Base-by-base conservation (phyloP, 2,329 filamentous ascomycete genomes). In the Ilyonectria destructans region DNA sequence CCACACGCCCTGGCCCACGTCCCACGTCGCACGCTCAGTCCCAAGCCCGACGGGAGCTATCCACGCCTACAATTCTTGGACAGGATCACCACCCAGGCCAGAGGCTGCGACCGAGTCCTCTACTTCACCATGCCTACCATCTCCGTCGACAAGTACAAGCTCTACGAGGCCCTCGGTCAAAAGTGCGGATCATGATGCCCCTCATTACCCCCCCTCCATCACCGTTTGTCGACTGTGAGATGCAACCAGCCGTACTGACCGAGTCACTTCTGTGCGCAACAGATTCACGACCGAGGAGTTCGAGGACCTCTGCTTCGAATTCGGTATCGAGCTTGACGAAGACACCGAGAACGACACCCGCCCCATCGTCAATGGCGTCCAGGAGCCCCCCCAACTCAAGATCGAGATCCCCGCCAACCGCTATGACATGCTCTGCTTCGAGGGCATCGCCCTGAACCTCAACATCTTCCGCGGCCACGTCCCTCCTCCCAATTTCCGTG, bases 401-500 rank as follows among this genome's bases (percentile, higher is more conserved):
- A 98, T 99, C 79, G 96, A 98, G 82, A 97, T 98, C 77, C 95
- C 95, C 70, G 96, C 96, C 78, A 98, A 98, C 84, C 91, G 94
- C 84, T 95, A 91, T 84, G 91, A 98, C 79, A 95, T 98, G 91
- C 90, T 99, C 63, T 98, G 96, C 84, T 97, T 97, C 84, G 96
- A 98, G 85, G 96, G 96, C 69, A 97, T 98, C 80, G 92, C 94
- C 74, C 89, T 97, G 81, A 97, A 97, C 88, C 89, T 98, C 75
- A 97, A 97, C 82, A 93, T 98, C 82, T 98, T 99, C 90, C 87
- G 93, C 72, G 93, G 91, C 71, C 93, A 91, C 77, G 86, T 89
- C 63, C 83, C 90, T 33, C 87, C 94, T 46, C 96, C 97, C 65
- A 93, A 94, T 75, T 98, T 94, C 86, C 88, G 86, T 75, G 83